Evolutionary conservation across 208 protist species (phyloP).

Genomic region (Crithidia sp.): DNA sequence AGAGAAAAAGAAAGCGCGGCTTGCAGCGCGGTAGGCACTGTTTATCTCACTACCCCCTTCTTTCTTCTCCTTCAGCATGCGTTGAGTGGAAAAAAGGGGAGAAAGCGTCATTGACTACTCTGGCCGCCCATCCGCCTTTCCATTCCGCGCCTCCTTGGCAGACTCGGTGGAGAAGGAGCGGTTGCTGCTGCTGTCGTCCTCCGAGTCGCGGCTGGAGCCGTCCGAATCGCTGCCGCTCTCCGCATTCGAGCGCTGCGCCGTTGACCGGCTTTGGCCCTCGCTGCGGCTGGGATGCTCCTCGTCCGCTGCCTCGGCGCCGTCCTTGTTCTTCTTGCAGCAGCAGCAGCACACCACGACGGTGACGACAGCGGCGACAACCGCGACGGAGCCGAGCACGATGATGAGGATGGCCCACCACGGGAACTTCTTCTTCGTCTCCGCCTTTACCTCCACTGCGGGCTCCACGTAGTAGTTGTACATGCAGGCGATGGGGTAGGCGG

Average conservation of each 20-base stretch:
- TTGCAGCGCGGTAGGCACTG: too few species aligned
- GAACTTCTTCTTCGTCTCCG: constrained; percentile 8
- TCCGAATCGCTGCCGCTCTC: not conserved
- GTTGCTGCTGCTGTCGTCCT: constrained; percentile 19
- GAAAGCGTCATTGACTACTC: not conserved
- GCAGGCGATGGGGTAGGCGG: not conserved
- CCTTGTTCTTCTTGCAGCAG: constrained; percentile 3
- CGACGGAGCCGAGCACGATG: constrained; percentile 8
- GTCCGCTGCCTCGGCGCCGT: not conserved
- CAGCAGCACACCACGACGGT: not conserved
- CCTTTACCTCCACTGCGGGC: not conserved
- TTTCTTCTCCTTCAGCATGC: too few species aligned
- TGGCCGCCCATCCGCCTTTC: not conserved
- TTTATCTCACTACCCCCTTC: too few species aligned
- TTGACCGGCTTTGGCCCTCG: not conserved
- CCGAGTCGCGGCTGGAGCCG: not conserved
- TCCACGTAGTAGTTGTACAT: constrained; percentile 4
- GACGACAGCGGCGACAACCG: not conserved
- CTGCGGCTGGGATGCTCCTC: not conserved
- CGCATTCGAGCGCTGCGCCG: not conserved
- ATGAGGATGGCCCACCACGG: constrained; percentile 19
- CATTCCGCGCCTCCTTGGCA: not conserved
- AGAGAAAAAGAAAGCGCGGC: not conserved
- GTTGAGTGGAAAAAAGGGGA: not conserved
- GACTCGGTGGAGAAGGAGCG: constrained; percentile 16